These are phyloP conservation scores for Bondarzewia mesenterica DNA, from an alignment of 1,284 basidiomycete genomes.

Conservation along the genomic window DNA sequence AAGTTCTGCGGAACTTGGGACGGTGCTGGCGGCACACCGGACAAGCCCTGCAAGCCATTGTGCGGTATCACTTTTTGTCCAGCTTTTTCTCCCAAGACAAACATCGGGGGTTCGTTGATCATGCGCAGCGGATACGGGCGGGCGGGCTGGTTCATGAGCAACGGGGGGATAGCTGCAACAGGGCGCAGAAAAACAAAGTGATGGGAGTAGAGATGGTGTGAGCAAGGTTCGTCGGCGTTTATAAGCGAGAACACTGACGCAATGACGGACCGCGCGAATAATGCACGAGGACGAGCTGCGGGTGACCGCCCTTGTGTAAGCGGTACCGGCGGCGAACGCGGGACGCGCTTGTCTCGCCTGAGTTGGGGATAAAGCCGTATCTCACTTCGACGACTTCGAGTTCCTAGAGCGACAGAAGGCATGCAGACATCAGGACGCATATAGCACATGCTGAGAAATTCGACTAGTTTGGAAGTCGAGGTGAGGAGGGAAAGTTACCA, in stretches of 20 bases:
- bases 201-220: neutral
- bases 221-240: neutral
- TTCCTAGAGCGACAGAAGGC: conserved; percentile 36
- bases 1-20: conserved; percentile 8
- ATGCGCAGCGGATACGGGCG: conserved; percentile 62
- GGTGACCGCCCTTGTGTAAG: conserved; percentile 60
- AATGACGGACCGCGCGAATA: conserved; percentile 55
- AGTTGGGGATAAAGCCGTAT: conserved; percentile 65
- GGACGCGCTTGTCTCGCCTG: conserved; percentile 48
- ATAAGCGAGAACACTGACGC: conserved; percentile 37
- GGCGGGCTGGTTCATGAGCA: conserved; percentile 34
- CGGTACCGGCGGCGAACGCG: conserved; percentile 63
- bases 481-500: conserved; percentile 18
- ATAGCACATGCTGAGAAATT: neutral
- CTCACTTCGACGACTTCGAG: conserved; percentile 66
- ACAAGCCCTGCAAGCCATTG: conserved; percentile 52
- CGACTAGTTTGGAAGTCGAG: neutral
- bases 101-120: conserved; percentile 56
- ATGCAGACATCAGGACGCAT: neutral
- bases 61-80: neutral
- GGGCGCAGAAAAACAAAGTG: too few species aligned
- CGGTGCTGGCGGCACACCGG: conserved; percentile 6
- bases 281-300: conserved; percentile 61
- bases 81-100: conserved; percentile 55
- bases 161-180: conserved; percentile 10